Base-by-base conservation (phyloP, 2,329 filamentous ascomycete species). In the Biscogniauxia mediterranea region DNA sequence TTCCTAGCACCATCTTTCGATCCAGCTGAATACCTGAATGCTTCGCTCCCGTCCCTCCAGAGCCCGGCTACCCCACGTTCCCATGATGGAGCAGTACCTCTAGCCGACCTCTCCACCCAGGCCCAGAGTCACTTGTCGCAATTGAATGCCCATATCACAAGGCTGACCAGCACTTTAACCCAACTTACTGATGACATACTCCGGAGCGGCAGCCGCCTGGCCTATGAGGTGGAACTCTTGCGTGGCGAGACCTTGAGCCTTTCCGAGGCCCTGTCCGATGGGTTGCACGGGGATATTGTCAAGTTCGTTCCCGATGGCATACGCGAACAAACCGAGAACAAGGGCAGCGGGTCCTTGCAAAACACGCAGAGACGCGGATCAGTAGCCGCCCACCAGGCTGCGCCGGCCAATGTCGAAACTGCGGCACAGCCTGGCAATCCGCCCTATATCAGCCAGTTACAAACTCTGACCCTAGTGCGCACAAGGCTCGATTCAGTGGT, bases 151-250 rank as follows among this genome's bases (percentile, higher is more conserved):
- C 92, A 97, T 74, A 96, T 93, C 1, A 89, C 92, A 19, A 86
- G 93, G 53, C 80, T 97, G 7, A 92, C 93, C 15, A 87, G 84
- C 58, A 91, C 88, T 53, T 83, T 99, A 61, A 97, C 93, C 32
- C 89, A 94, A 71, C 81, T 98, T 62, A 97, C 95, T 11, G 94
- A 99, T 75, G 95, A 98, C 68, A 98, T 99, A 65, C 78, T 99
- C 64, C 86, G 95, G 60, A 93, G 92, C 70, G 92, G 93, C 25
- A 92, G 91, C 66, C 85, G 94, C 3, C 80, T 99, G 60, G 92
- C 93, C 20, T 99, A 99, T 72, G 92, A 98, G 76, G 94, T 98
- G 20, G 94, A 98, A 76, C 85, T 98, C 19, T 77, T 98, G 55
- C 86, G 93, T n/a, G 93, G 93, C 64, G 93, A 97, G 76, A 90